Conservation (phyloP, 2,329 filamentous ascomycete species). For the Aspergillus bombycis region DNA sequence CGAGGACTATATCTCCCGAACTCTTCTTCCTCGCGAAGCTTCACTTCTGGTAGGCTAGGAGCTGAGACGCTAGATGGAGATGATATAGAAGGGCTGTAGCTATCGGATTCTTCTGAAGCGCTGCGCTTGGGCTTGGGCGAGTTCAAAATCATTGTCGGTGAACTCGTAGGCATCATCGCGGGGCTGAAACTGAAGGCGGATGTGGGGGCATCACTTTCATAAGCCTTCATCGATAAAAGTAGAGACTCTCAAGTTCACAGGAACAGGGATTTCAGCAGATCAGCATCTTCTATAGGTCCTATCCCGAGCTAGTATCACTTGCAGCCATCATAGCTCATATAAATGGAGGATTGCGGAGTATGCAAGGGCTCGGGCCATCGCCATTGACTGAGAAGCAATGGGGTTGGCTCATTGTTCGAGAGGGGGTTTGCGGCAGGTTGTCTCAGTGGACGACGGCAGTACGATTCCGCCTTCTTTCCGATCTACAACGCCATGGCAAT, state of each 20-base stretch:
- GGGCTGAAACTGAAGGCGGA: constrained; percentile 27
- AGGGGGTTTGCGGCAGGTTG: constrained; percentile 3
- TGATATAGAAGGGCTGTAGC: constrained; percentile 35
- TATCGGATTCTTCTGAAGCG: constrained; percentile 36
- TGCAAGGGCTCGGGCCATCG: constrained; percentile 16
- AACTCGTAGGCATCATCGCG: constrained; percentile 35
- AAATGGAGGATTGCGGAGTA: constrained; percentile 8
- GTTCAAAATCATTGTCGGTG: constrained; percentile 28
- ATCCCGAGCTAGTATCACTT: constrained; percentile 1
- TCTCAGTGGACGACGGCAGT: not conserved
- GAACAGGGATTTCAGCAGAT: not conserved
- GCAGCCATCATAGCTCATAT: constrained; percentile 18
- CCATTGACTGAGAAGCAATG: constrained; percentile 6
- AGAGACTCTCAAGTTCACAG: not conserved
- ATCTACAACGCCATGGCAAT: not conserved
- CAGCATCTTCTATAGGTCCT: constrained; percentile 14
- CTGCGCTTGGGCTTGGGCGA: constrained; percentile 41
- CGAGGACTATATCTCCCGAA: constrained; percentile 42
- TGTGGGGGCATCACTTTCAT: constrained; percentile 27
- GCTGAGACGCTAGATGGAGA: constrained; percentile 37
- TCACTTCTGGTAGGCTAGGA: constrained; percentile 34
- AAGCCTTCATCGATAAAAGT: constrained; percentile 10
- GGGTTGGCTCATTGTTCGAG: constrained; percentile 13
- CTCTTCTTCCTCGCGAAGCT: constrained; percentile 36
- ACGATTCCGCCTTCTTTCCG: not conserved